These are phyloP conservation scores for Crithidia sp. DNA, from an alignment of 208 protist species.

Conservation along the genomic window DNA sequence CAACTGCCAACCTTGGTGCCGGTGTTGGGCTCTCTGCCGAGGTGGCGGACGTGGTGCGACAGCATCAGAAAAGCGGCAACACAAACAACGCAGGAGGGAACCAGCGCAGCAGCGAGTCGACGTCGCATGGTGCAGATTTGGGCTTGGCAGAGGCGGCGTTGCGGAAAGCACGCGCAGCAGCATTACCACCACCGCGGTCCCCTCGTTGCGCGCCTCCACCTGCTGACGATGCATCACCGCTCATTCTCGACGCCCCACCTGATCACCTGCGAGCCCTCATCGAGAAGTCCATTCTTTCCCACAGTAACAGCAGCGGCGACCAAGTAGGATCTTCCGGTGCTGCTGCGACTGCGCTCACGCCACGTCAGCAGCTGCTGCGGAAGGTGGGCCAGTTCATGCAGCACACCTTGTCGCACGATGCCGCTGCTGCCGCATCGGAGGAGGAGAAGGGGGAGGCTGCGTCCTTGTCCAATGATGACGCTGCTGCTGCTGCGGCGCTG, in stretches of 20 bases:
- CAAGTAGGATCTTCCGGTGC: too few relatives aligned
- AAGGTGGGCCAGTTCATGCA: slow-evolving; percentile 30
- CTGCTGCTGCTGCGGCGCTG: background rate
- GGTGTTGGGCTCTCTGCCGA: background rate
- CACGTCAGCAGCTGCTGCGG: slow-evolving; percentile 16
- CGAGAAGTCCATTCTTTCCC: slow-evolving; percentile 18
- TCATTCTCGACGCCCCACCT: slow-evolving; percentile 26
- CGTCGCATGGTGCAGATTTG: background rate
- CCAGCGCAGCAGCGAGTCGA: background rate
- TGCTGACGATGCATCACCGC: background rate
- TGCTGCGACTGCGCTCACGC: background rate
- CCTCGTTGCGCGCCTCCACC: background rate
- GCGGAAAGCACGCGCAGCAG: background rate
- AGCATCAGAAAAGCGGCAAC: background rate
- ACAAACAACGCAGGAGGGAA: background rate
- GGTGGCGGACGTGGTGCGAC: slow-evolving; percentile 20
- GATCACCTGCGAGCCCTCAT: slow-evolving; percentile 34
- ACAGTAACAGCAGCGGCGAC: too few relatives aligned
- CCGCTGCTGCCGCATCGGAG: background rate
- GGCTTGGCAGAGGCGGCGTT: background rate
- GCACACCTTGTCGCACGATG: slow-evolving; percentile 18
- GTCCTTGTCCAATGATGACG: background rate
- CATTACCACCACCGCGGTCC: background rate
- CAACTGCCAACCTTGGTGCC: background rate
- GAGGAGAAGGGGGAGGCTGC: background rate